Percentiles rank a stretch among this genome's conserved stretches.
phyloP scores from a whole-genome alignment of 2,329 filamentous ascomycete species.

The Ophiostoma ips region DNA sequence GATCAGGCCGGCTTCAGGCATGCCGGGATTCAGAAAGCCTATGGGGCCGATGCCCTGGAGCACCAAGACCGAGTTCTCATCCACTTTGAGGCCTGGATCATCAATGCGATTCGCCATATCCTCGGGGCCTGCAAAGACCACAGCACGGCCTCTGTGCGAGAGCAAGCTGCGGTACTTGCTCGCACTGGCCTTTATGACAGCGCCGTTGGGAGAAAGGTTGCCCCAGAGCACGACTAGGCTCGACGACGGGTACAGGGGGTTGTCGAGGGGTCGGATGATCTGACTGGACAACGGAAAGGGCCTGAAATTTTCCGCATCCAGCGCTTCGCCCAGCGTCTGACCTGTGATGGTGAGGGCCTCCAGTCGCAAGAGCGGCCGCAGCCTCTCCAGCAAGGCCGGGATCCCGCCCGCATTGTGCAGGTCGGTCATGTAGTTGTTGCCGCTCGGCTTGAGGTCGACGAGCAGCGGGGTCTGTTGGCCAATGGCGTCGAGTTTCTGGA shows the following conservation, averaged over 20 bases:
- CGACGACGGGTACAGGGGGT: slow-evolving; percentile 56
- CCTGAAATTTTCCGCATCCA: slow-evolving; percentile 54
- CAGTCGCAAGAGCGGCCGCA: slow-evolving; percentile 65
- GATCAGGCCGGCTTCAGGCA: slow-evolving; percentile 66
- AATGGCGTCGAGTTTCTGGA: slow-evolving; percentile 48
- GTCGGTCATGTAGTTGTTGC: slow-evolving; percentile 80
- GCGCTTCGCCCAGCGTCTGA: slow-evolving; percentile 65
- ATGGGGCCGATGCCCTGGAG: slow-evolving; percentile 73
- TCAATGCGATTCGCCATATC: slow-evolving; percentile 56
- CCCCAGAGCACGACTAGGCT: slow-evolving; percentile 72
- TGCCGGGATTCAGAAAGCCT: slow-evolving; percentile 51
- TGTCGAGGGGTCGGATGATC: slow-evolving; percentile 51
- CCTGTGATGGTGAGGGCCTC: slow-evolving; percentile 72
- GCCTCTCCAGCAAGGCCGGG: slow-evolving; percentile 62
- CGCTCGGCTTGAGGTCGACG: slow-evolving; percentile 74
- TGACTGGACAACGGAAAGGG: slow-evolving; percentile 18
- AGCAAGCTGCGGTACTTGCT: slow-evolving; percentile 53
- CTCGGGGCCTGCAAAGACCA: slow-evolving; percentile 62
- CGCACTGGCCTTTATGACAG: slow-evolving; percentile 83
- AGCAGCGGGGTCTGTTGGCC: slow-evolving; percentile 67
- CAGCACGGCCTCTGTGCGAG: slow-evolving; percentile 30
- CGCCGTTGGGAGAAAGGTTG: slow-evolving; percentile 70
- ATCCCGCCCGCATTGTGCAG: slow-evolving; percentile 82
- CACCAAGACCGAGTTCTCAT: slow-evolving; percentile 50
- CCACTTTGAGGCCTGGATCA: slow-evolving; percentile 46